Evolutionary conservation across 805 yeast genomes (phyloP).

Genomic region (Candida insectorum): DNA sequence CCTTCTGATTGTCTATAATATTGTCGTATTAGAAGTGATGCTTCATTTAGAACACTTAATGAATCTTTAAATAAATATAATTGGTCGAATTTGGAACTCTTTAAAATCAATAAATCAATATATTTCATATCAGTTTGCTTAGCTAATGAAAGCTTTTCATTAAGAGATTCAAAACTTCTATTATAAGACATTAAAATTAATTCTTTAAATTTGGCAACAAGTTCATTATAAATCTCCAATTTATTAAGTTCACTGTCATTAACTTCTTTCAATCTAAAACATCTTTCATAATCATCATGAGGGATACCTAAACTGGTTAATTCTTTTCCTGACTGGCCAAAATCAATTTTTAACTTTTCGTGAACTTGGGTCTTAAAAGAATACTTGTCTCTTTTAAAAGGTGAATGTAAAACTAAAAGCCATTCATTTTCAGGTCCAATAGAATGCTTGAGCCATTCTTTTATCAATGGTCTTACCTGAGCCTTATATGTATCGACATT

Average conservation of each 20-base stretch:
- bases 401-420: slow-evolving; percentile 54
- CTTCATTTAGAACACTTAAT: slow-evolving; percentile 2
- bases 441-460: slow-evolving; percentile 66
- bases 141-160: slow-evolving; percentile 1
- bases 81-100: slow-evolving; percentile 3
- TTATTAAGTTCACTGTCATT: slow-evolving; percentile 31
- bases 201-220: slow-evolving; percentile 22
- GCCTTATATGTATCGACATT: slow-evolving; percentile 72
- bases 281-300: slow-evolving; percentile 27
- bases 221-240: slow-evolving; percentile 49
- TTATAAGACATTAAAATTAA: slow-evolving; percentile 14
- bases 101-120: slow-evolving; percentile 5
- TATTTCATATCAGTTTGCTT: slow-evolving; percentile 6
- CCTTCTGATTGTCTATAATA: slow-evolving; percentile 1
- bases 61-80: slow-evolving; percentile 11
- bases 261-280: slow-evolving; percentile 37
- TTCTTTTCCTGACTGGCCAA: slow-evolving; percentile 21
- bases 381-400: slow-evolving; percentile 34
- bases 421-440: slow-evolving; percentile 48
- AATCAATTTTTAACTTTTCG: slow-evolving; percentile 56
- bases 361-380: slow-evolving; percentile 45
- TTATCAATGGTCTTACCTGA: slow-evolving; percentile 76
- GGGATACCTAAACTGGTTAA: neutral
- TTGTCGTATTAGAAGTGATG: slow-evolving; percentile 1
- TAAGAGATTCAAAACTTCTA: slow-evolving; percentile 44